Evolutionary conservation across 345 rosid species (phyloP), one percentile per base, ranked within the genome.

Genomic region (Microcos paniculata): DNA sequence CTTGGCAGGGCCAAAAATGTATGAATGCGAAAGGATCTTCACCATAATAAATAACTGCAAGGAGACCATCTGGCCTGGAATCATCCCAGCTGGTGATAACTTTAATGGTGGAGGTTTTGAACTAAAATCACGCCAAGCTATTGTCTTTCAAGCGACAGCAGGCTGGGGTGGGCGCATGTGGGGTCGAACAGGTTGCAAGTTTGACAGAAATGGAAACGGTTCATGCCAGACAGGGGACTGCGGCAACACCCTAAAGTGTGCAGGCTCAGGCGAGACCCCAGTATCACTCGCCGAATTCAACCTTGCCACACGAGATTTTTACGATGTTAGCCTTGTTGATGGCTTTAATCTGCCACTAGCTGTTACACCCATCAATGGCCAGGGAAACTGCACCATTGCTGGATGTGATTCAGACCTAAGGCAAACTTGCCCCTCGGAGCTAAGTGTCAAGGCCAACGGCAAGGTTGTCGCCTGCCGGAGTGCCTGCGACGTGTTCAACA

Each of bases 271-370:
- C 1, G 77, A 72, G 49, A 76, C 93, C 49, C 99, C 99, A 0
- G 94, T 89, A 12, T 82, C 99, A 9, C 88, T 95, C 12, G 90
- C 99, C 0, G 99, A 95, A 71, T 93, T 95, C 72, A 93, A 98
- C 12, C 78, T 95, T 16, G 78, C 93, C 0, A 3, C 69, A 0
- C 0, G 35, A 0, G 91, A 95, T 62, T 93, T 77, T 78, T 95
- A 95, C 77, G 99, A 95, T 48, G 98, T 93, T 21, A 95, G 99
- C 87, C 93, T 95, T 6, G 98, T 91, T 0, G 98, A 95, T n/a
- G 98, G 97, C 8, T 95, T 89, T 51, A 95, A 95, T 74, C 26
- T 93, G 68, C 99, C 99, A 1, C 18, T 95, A 8, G 3, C 77
- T 0, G 87, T 95, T 0, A 84, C 84, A 3, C 93, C 99, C 3